Evolutionary conservation across 2,329 filamentous ascomycete genomes (phyloP).

Genomic region (Cadophora sp.): DNA sequence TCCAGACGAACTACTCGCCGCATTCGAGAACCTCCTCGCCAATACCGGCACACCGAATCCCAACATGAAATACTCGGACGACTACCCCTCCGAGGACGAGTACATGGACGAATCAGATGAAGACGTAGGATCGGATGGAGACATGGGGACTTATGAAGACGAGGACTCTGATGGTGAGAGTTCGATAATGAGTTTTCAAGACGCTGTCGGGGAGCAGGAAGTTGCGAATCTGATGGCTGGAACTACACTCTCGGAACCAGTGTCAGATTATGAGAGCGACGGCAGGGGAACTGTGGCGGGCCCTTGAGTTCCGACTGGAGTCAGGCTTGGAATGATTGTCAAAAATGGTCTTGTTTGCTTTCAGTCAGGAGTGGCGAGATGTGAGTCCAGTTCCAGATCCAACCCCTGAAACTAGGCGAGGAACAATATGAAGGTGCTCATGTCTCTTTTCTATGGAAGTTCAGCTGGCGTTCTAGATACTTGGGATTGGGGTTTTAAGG

Average conservation of each 20-base stretch:
- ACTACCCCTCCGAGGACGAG: neutral
- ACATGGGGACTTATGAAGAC: neutral
- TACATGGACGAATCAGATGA: neutral
- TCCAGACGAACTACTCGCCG: no score
- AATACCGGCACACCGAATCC: slow-evolving; percentile 1
- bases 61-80: slow-evolving; percentile 5
- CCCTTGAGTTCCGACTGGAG: neutral
- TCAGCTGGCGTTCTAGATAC: neutral
- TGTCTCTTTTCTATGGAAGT: neutral
- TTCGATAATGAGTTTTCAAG: neutral
- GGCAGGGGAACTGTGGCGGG: neutral
- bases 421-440: neutral
- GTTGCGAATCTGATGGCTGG: neutral
- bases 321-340: neutral
- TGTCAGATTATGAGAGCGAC: neutral
- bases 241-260: neutral
- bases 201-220: neutral
- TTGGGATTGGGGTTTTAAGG: neutral
- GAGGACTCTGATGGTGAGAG: neutral
- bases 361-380: neutral
- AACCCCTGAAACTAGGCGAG: neutral
- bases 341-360: neutral
- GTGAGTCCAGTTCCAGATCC: neutral
- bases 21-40: no score
- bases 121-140: neutral